Percentiles rank a stretch among this genome's conserved stretches.
phyloP scores from a whole-genome alignment of 2,329 filamentous ascomycete species.

The Didymella exigua region DNA sequence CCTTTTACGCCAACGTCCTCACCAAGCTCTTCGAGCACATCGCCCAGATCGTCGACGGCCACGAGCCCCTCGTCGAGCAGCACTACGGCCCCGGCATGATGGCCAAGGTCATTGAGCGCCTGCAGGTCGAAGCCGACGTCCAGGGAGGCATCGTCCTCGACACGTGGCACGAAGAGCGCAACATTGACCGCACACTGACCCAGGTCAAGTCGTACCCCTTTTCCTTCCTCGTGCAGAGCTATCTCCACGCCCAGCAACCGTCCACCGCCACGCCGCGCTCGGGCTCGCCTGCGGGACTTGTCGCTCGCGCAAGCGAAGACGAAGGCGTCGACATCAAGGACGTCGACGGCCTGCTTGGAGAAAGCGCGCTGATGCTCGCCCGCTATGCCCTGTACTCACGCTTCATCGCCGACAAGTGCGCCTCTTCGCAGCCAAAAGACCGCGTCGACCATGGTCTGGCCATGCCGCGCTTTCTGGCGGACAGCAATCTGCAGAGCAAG shows the following conservation, averaged over 20 bases:
- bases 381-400: constrained; percentile 91
- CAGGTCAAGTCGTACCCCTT: constrained; percentile 98
- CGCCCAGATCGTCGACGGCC: constrained; percentile 91
- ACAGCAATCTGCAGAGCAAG: constrained; percentile 82
- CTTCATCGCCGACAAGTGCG: constrained; percentile 86
- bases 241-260: constrained; percentile 73
- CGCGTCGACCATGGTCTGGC: constrained; percentile 61
- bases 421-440: constrained; percentile 56
- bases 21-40: constrained; percentile 97
- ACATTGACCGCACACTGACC: constrained; percentile 82
- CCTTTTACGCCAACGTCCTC: constrained; percentile 89
- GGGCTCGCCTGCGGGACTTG: constrained; percentile 71
- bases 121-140: constrained; percentile 93
- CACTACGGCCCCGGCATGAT: constrained; percentile 95
- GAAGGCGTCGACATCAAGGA: constrained; percentile 97
- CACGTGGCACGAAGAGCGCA: constrained; percentile 90
- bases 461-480: constrained; percentile 74
- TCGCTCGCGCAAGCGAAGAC: constrained; percentile 74
- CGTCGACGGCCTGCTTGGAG: constrained; percentile 82
- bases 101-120: constrained; percentile 87
- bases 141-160: constrained; percentile 96
- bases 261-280: constrained; percentile 68
- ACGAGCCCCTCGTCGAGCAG: constrained; percentile 86
- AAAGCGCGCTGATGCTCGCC: constrained; percentile 89
- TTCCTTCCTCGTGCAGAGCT: constrained; percentile 95